Evolutionary conservation across 2,329 filamentous ascomycete species (phyloP).

Genomic region (Amylocarpus encephaloides): DNA sequence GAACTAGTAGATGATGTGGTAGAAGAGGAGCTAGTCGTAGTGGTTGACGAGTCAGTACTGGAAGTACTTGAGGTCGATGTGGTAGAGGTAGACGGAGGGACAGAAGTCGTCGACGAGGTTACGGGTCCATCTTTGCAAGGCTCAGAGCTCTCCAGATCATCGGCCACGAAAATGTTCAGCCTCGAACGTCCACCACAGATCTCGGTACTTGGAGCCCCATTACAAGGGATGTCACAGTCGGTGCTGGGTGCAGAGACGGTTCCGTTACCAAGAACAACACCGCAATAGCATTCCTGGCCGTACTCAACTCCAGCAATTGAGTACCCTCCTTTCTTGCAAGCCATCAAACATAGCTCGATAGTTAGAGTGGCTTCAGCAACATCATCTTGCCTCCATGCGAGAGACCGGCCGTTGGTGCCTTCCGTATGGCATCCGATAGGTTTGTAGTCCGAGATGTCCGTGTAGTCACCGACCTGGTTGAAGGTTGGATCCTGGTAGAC

Average conservation of each 20-base stretch:
- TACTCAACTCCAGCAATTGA: slow-evolving; percentile 36
- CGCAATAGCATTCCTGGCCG: slow-evolving; percentile 38
- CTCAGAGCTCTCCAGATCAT: slow-evolving; percentile 43
- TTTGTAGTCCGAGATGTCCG: slow-evolving; percentile 27
- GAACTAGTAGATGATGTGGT: slow-evolving; percentile 4
- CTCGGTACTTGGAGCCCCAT: slow-evolving; percentile 28
- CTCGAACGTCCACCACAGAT: slow-evolving; percentile 32
- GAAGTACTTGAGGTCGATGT: slow-evolving; percentile 15
- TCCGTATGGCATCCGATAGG: slow-evolving; percentile 38
- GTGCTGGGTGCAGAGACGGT: slow-evolving; percentile 18
- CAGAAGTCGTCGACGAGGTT: neutral
- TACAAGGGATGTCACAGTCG: slow-evolving; percentile 32
- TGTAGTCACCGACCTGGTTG: slow-evolving; percentile 19
- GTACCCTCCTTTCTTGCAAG: slow-evolving; percentile 34
- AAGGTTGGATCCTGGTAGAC: slow-evolving; percentile 34
- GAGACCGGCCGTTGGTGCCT: slow-evolving; percentile 24
- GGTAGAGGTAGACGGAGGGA: slow-evolving; percentile 14
- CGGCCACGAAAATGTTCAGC: slow-evolving; percentile 39
- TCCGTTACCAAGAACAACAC: slow-evolving; percentile 31
- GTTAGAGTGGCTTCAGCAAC: slow-evolving; percentile 31
- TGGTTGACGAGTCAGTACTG: slow-evolving; percentile 10
- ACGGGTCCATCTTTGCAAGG: slow-evolving; percentile 36
- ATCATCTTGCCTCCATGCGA: slow-evolving; percentile 30
- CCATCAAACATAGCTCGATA: slow-evolving; percentile 32
- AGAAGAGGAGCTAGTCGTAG: slow-evolving; percentile 10